Evolutionary conservation across 768 basidiomycete genomes (phyloP), one percentile per base, ranked within the genome.

Genomic region (Tricholoma hemisulphureum): DNA sequence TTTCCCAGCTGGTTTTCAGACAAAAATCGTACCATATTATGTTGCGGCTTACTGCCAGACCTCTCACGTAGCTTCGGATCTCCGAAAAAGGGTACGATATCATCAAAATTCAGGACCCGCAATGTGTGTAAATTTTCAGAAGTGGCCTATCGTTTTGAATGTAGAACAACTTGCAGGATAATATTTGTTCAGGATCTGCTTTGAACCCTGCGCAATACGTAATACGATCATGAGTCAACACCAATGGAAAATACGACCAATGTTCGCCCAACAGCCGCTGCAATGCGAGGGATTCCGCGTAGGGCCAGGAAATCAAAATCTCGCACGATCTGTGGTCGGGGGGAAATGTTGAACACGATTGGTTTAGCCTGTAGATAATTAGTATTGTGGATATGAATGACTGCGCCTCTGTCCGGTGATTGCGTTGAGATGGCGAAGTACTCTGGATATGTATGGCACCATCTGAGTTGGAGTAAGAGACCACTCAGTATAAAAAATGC

Each of bases 291-390:
- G 57, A 85, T 86, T 21, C 84, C 84, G 41, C 71, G 76, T 23
- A 79, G 59, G 3, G 80, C 78, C 51, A 93, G 71, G 71, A 91
- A 93, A 73, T 93, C 91, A 63, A 93, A 90, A 67, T 90, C 87
- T 53, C 81, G 80, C 31, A 91, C 76, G 59, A 79, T 77, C 69
- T 87, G 81, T 14, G 91, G 91, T 23, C 81, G 81, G 24, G 83
- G 77, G 24, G 80, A 79, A 54, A 93, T 65, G 41, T 71, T 71
- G 51, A 91, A 83, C 8, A 77, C 71, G 14, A 82, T 83, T 24
- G 89, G 88, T 57, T 84, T 81, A 23, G 86, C 79, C 49, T 89
- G 80, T 16, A 84, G 70, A 68, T 85, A 89, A 52, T 80, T 79
- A 45, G 79, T 76, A 63, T 88, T 89, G 73, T 90, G 82, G 39